Percentiles rank a stretch among this genome's conserved stretches.
Conservation (phyloP, 106 monocot species). For the Allium sativum region DNA sequence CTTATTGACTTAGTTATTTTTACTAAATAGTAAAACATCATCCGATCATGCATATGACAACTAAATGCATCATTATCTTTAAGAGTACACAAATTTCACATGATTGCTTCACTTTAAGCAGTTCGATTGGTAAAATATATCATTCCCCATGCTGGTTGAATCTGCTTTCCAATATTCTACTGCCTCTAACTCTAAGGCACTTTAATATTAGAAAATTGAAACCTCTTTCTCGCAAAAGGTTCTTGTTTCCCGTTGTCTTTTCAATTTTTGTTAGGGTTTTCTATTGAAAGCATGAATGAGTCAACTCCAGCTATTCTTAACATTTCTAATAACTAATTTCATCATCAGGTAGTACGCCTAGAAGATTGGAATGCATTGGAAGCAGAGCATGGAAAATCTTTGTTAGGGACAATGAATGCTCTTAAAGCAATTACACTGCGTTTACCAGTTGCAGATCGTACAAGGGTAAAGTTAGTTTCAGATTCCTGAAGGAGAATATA, state of each 20-base stretch:
- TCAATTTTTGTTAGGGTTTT: not conserved
- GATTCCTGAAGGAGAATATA: not conserved
- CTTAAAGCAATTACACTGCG: slow-evolving; percentile 53
- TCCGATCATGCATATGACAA: not conserved
- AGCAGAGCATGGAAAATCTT: slow-evolving; percentile 42
- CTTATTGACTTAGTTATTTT: not conserved
- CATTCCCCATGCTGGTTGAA: no score
- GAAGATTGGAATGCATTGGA: slow-evolving; percentile 63
- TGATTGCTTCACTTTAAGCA: no score
- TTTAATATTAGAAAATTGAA: not conserved
- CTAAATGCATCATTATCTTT: not conserved
- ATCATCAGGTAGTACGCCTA: slow-evolving; percentile 51
- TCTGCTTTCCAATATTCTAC: no score
- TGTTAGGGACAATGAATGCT: slow-evolving; percentile 57
- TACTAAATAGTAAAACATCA: no score
- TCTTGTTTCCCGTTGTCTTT: not conserved
- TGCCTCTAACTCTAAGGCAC: no score
- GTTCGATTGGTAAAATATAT: no score
- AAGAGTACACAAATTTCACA: no score
- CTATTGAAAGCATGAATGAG: not conserved
- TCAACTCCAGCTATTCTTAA: not conserved
- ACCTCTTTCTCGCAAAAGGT: not conserved
- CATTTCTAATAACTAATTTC: not conserved
- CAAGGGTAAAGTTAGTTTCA: slow-evolving; percentile 42
- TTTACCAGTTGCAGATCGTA: slow-evolving; percentile 63